Base-by-base conservation (phyloP, 1,284 basidiomycete species). In the Salmacisia buchloeana region DNA sequence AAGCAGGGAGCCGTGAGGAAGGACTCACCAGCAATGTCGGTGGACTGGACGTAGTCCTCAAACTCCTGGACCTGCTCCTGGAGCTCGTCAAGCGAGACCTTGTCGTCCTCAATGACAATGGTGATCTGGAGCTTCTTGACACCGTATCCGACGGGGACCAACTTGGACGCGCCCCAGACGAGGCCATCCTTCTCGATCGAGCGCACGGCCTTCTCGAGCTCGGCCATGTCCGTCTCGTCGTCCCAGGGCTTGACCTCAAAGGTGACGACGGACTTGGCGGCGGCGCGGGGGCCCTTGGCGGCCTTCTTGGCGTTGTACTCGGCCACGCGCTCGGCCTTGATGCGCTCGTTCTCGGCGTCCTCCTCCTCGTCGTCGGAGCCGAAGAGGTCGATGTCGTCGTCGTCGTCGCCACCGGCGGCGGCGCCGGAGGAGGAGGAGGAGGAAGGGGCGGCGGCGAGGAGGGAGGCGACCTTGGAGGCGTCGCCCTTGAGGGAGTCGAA, bases 221-320 rank as follows among this genome's bases (percentile, higher is more conserved):
- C 89, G 60, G 80, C 85, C 92, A 99, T 93, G 83, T 97, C 91
- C 66, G 94, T 99, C 85, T 97, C 93, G 81, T 97, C 94, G 81
- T 98, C 94, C 94, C 94, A 79, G 57, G 94, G 94, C 84, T 97
- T 98, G 70, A 98, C 92, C 74, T 97, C 93, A 76, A 97, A 84
- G 61, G 96, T 98, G 61, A 94, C 92, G 68, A 94, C 86, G 71
- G 92, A 94, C 91, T 92, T 79, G 61, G 78, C 63, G 45, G 63
- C 78, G 58, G 83, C 81, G 45, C 80, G 72, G 75, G 83, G 82
- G 71, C 89, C 87, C 85, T 97, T 97, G 80, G 84, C 85, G 33
- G 92, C 92, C 85, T 97, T 97, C 86, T 92, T 94, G 62, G 85
- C 89, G 75, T 91, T 87, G 84, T 98, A 99, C 64, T 88, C 90